A percentile compares a stretch with the other conserved stretches of the same genome.
Evolutionary conservation across 2,329 filamentous ascomycete genomes (phyloP).

Genomic region (Sordariomycetes sp.): DNA sequence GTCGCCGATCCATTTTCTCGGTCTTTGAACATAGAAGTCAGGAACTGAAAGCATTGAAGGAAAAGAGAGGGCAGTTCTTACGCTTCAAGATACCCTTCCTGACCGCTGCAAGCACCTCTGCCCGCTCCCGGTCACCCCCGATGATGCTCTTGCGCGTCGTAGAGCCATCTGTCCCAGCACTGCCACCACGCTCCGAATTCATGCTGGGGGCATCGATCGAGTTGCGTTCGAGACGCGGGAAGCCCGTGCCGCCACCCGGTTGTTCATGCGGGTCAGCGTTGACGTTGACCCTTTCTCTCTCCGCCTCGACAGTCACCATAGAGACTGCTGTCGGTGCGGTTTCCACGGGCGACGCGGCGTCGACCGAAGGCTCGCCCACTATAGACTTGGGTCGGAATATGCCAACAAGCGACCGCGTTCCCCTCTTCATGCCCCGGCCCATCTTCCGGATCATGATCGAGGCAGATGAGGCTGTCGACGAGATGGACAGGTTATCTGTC

Average conservation of each 20-base stretch:
- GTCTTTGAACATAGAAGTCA: slow-evolving; percentile 1
- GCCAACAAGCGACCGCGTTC: slow-evolving; percentile 80
- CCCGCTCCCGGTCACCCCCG: slow-evolving; percentile 79
- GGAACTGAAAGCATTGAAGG: not conserved
- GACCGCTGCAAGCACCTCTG: slow-evolving; percentile 83
- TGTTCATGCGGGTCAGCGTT: slow-evolving; percentile 59
- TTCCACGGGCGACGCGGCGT: slow-evolving; percentile 48
- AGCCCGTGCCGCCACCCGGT: slow-evolving; percentile 57
- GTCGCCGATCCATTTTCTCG: slow-evolving; percentile 1
- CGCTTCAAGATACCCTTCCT: slow-evolving; percentile 95
- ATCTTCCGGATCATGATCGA: slow-evolving; percentile 97
- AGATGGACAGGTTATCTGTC: slow-evolving; percentile 88
- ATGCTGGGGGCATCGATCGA: slow-evolving; percentile 55
- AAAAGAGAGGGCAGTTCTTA: slow-evolving; percentile 23
- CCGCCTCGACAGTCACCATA: slow-evolving; percentile 91
- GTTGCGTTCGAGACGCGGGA: slow-evolving; percentile 75
- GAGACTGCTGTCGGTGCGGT: slow-evolving; percentile 77
- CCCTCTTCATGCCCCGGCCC: slow-evolving; percentile 97
- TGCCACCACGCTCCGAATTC: slow-evolving; percentile 39
- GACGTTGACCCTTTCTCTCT: slow-evolving; percentile 73
- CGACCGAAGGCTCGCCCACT: slow-evolving; percentile 64
- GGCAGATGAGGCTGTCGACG: slow-evolving; percentile 79
- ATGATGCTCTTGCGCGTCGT: slow-evolving; percentile 75
- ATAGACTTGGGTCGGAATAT: slow-evolving; percentile 92
- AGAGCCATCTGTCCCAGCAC: slow-evolving; percentile 49